These are phyloP conservation scores for Pseudogymnoascus sp. DNA, from an alignment of 2,329 filamentous ascomycete species.

Conservation along the genomic window DNA sequence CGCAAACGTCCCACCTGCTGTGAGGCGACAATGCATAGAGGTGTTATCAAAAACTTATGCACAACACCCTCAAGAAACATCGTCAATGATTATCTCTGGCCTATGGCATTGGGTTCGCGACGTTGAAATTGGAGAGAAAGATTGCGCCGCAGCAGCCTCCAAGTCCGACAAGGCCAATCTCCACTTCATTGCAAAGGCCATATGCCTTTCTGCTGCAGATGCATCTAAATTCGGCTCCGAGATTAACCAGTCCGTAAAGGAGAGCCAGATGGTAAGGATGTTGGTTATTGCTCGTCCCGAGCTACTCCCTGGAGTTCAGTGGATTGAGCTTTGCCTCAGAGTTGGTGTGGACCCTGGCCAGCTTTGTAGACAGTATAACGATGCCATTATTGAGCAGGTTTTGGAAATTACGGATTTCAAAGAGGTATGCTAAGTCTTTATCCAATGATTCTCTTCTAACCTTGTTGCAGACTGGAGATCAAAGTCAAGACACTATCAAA, in stretches of 20 bases:
- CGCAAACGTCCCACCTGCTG: slow-evolving; percentile 48
- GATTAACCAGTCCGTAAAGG: slow-evolving; percentile 45
- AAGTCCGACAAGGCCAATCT: slow-evolving; percentile 61
- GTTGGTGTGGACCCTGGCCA: slow-evolving; percentile 76
- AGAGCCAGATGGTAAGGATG: slow-evolving; percentile 67
- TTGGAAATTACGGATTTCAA: slow-evolving; percentile 40
- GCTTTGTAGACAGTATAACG: slow-evolving; percentile 58
- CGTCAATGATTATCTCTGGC: slow-evolving; percentile 58
- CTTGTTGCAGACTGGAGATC: slow-evolving; percentile 19
- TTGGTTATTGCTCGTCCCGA: slow-evolving; percentile 72
- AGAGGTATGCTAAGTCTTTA: slow-evolving; percentile 27
- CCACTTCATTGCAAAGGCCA: slow-evolving; percentile 51
- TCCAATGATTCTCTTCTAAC: slow-evolving; percentile 15
- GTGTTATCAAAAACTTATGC: slow-evolving; percentile 60
- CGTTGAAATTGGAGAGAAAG: slow-evolving; percentile 66
- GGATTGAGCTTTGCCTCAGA: slow-evolving; percentile 83
- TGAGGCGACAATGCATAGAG: slow-evolving; percentile 56
- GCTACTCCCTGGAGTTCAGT: slow-evolving; percentile 68
- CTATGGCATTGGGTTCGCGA: slow-evolving; percentile 74
- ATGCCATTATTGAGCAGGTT: slow-evolving; percentile 63
- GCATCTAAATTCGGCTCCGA: slow-evolving; percentile 36
- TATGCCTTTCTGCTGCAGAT: slow-evolving; percentile 54
- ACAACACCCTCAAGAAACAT: slow-evolving; percentile 49
- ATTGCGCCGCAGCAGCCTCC: slow-evolving; percentile 59
- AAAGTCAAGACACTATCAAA: slow-evolving; percentile 42